A percentile compares a stretch with the other conserved stretches of the same genome.
These are phyloP conservation scores for Cordyceps farinosa DNA, from an alignment of 2,329 filamentous ascomycete species.

Conservation along the genomic window DNA sequence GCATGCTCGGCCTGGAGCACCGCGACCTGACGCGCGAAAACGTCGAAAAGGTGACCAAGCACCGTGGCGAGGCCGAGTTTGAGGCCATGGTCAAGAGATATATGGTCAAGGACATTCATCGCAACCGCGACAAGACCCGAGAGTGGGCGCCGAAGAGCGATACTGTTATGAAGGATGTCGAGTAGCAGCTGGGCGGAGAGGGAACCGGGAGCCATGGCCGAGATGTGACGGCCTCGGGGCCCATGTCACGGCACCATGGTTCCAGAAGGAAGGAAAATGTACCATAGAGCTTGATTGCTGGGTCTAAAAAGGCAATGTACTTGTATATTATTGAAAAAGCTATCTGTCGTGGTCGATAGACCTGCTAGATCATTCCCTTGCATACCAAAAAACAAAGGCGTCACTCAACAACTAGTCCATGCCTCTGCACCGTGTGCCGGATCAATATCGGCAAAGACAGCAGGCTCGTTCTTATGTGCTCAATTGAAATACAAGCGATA, in stretches of 20 bases:
- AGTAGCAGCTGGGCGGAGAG: neutral
- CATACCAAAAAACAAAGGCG: neutral
- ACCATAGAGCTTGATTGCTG: slow-evolving; percentile 4
- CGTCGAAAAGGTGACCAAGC: slow-evolving; percentile 79
- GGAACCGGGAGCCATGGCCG: neutral
- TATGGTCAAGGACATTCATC: slow-evolving; percentile 12
- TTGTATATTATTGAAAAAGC: slow-evolving; percentile 11
- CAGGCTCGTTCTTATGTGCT: neutral
- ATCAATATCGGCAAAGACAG: neutral
- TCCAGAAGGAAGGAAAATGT: neutral
- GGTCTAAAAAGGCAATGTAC: neutral
- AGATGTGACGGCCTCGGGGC: neutral
- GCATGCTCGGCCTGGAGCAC: slow-evolving; percentile 51
- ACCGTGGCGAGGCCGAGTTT: slow-evolving; percentile 65
- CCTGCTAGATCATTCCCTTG: neutral
- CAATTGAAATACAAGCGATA: neutral
- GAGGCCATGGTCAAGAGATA: slow-evolving; percentile 40
- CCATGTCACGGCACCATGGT: neutral
- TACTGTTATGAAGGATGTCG: neutral
- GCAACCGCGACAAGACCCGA: neutral
- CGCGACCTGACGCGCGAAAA: slow-evolving; percentile 74
- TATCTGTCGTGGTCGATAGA: neutral
- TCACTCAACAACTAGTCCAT: neutral
- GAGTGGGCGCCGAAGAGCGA: neutral
- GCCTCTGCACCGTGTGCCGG: too few relatives aligned